phyloP scores from a whole-genome alignment of 495 filamentous ascomycete genomes.

The Filosporella fistucella region DNA sequence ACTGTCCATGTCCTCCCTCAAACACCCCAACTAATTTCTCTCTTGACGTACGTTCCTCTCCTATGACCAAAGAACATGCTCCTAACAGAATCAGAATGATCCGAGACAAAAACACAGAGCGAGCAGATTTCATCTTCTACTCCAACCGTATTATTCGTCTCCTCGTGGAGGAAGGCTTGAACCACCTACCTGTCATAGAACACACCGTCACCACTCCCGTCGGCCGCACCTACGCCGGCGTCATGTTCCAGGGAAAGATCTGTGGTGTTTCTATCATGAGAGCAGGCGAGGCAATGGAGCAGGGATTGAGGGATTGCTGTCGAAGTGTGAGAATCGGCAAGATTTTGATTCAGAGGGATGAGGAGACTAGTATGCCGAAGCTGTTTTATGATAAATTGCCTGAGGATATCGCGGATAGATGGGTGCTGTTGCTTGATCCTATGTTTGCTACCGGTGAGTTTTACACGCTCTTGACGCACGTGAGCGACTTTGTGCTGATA shows the following conservation, averaged over 20 bases:
- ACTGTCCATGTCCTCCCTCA: conserved; percentile 90
- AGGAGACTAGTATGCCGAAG: conserved; percentile 86
- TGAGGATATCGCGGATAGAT: conserved; percentile 84
- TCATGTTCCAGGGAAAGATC: conserved; percentile 96
- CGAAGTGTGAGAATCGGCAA: conserved; percentile 95
- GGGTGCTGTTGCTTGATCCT: conserved; percentile 93
- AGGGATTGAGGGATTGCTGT: conserved; percentile 93
- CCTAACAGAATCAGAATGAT: conserved; percentile 70
- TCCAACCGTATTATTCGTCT: conserved; percentile 97
- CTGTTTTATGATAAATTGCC: conserved; percentile 98
- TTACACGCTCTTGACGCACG: too few relatives aligned
- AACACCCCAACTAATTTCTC: conserved; percentile 92
- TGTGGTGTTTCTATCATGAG: conserved; percentile 98
- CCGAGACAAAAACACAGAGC: conserved; percentile 78
- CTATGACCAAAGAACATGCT: conserved; percentile 9
- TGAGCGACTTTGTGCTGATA: too few relatives aligned
- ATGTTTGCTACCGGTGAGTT: conserved; percentile 94
- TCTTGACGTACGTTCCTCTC: conserved; percentile 75
- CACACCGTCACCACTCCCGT: conserved; percentile 88
- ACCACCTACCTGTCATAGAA: conserved; percentile 88
- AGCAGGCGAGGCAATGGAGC: conserved; percentile 97
- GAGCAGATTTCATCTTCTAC: conserved; percentile 98
- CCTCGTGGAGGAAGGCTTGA: conserved; percentile 95
- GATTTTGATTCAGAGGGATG: conserved; percentile 95
- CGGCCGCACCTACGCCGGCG: conserved; percentile 81